phyloP scores from a whole-genome alignment of 2,329 filamentous ascomycete species.

The Dactylellina haptotyla region DNA sequence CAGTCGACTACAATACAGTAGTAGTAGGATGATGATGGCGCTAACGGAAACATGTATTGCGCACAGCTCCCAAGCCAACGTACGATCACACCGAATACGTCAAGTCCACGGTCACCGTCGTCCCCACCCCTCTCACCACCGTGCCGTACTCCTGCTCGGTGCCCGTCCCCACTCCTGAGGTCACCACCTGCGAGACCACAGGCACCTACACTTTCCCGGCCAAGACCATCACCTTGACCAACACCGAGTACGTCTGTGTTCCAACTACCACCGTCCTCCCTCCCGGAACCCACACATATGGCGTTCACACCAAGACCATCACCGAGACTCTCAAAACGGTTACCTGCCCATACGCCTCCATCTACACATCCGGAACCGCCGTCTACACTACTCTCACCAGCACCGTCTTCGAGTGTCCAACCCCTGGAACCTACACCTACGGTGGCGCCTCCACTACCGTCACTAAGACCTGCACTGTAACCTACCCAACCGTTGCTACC shows the following conservation, averaged over 20 bases:
- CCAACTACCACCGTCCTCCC: conserved; percentile 71
- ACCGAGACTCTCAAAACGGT: conserved; percentile 73
- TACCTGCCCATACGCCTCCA: conserved; percentile 74
- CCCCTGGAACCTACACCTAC: conserved; percentile 79
- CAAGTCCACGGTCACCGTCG: conserved; percentile 50
- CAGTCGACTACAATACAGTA: too few species aligned
- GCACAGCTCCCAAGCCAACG: conserved; percentile 50
- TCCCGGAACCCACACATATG: conserved; percentile 74
- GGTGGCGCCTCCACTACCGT: conserved; percentile 73
- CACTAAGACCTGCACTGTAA: conserved; percentile 66
- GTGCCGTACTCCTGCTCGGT: conserved; percentile 54
- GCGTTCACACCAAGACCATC: conserved; percentile 78
- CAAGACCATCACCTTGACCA: conserved; percentile 74
- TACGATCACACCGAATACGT: conserved; percentile 51
- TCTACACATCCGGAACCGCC: conserved; percentile 68
- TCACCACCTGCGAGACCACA: conserved; percentile 70
- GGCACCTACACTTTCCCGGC: conserved; percentile 81
- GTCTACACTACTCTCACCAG: conserved; percentile 74
- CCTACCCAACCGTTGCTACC: conserved; percentile 73
- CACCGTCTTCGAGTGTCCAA: conserved; percentile 78
- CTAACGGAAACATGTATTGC: conserved; percentile 2
- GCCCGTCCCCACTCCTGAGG: conserved; percentile 64
- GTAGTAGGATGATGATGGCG: too few species aligned
- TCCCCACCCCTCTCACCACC: conserved; percentile 50
- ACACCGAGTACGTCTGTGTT: conserved; percentile 74